Percentiles rank a stretch among this genome's conserved stretches.
phyloP scores from a whole-genome alignment of 345 rosid species.

The Ricinus communis region DNA sequence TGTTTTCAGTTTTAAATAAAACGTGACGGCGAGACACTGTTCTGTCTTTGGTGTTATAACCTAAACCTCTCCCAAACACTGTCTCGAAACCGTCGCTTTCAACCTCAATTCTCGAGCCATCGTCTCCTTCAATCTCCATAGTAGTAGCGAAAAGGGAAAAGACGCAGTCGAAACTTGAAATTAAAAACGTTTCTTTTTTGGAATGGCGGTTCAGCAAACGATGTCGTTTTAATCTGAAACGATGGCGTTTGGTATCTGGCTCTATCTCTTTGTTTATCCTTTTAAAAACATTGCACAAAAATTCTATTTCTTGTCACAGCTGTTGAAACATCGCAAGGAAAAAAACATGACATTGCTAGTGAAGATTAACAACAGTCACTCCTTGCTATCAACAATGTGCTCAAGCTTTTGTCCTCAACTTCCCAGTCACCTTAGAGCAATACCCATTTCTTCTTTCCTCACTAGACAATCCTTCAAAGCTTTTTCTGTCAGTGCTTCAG shows the following conservation, averaged over 20 bases:
- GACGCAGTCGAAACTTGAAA: neutral
- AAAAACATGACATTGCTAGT: slow-evolving; percentile 14
- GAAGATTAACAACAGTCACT: slow-evolving; percentile 46
- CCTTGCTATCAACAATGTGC: slow-evolving; percentile 62
- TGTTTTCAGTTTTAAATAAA: slow-evolving; percentile 27
- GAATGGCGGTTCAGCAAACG: neutral
- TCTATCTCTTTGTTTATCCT: slow-evolving; percentile 11
- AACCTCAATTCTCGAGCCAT: slow-evolving; percentile 50
- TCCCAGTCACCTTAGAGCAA: slow-evolving; percentile 40
- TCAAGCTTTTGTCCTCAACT: slow-evolving; percentile 61
- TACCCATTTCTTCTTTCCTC: slow-evolving; percentile 40
- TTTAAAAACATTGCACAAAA: neutral
- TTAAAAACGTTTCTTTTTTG: no score
- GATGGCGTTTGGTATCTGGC: neutral
- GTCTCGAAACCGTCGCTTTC: slow-evolving; percentile 19
- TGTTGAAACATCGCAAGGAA: neutral
- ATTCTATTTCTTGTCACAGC: slow-evolving; percentile 4
- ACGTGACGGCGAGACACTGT: slow-evolving; percentile 71
- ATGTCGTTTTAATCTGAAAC: neutral
- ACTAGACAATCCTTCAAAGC: slow-evolving; percentile 38
- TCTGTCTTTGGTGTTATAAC: slow-evolving; percentile 45
- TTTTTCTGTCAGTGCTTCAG: slow-evolving; percentile 50
- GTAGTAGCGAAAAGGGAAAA: neutral
- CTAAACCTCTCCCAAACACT: slow-evolving; percentile 61
- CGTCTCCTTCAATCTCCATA: slow-evolving; percentile 73